A percentile compares a stretch with the other conserved stretches of the same genome.
phyloP scores from a whole-genome alignment of 306 rosid species.

The Vachellia pachyceras region DNA sequence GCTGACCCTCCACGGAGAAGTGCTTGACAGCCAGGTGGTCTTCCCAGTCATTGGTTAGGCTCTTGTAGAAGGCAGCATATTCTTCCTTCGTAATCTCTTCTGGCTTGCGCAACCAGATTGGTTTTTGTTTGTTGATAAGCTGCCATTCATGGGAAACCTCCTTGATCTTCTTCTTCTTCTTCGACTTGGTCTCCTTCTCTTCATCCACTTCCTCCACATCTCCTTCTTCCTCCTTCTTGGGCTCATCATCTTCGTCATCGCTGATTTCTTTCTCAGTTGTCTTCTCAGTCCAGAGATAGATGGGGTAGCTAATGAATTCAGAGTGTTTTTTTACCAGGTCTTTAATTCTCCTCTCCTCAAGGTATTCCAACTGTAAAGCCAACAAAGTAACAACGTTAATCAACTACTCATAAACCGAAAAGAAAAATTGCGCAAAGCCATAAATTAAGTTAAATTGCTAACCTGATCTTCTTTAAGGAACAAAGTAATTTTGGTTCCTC shows the following conservation, averaged over 20 bases:
- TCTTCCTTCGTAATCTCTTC: slow-evolving; percentile 68
- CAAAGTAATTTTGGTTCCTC: slow-evolving; percentile 69
- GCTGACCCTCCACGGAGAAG: slow-evolving; percentile 71
- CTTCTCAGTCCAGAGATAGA: slow-evolving; percentile 69
- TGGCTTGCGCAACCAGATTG: slow-evolving; percentile 70
- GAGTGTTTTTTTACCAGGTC: slow-evolving; percentile 77
- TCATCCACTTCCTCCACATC: slow-evolving; percentile 62
- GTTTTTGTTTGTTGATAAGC: slow-evolving; percentile 70
- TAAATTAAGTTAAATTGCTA: neutral
- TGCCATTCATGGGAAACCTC: slow-evolving; percentile 74
- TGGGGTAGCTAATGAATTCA: slow-evolving; percentile 68
- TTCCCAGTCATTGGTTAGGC: slow-evolving; percentile 72
- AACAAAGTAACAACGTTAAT: neutral
- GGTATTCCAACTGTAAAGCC: slow-evolving; percentile 58
- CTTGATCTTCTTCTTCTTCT: slow-evolving; percentile 71
- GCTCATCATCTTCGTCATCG: slow-evolving; percentile 65
- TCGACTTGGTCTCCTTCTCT: slow-evolving; percentile 49
- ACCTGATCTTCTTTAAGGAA: slow-evolving; percentile 77
- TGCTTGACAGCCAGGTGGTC: slow-evolving; percentile 73
- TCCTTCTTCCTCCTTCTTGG: slow-evolving; percentile 68
- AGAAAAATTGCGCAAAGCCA: neutral
- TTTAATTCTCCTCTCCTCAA: slow-evolving; percentile 66
- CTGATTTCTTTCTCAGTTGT: slow-evolving; percentile 70
- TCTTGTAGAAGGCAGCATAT: slow-evolving; percentile 69
- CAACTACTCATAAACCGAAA: neutral